Percentiles rank a stretch among this genome's conserved stretches.
These are phyloP conservation scores for Inga leiocalycina DNA, from an alignment of 306 rosid genomes.

Conservation along the genomic window DNA sequence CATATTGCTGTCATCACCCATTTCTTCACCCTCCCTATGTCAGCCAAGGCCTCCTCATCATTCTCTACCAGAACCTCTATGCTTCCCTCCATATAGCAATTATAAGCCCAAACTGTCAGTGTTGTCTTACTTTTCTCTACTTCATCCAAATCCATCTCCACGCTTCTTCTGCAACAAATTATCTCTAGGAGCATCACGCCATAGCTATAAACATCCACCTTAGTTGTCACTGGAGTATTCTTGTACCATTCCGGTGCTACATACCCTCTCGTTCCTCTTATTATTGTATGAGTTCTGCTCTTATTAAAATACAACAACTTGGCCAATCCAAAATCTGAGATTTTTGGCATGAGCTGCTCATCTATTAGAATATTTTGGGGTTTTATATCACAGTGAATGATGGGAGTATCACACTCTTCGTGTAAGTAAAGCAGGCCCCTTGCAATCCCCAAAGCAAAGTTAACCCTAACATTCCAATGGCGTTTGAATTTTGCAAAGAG, in stretches of 20 bases:
- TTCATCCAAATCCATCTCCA: conserved; percentile 9
- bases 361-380: conserved; percentile 51
- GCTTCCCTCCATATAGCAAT: conserved; percentile 41
- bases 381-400: conserved; percentile 55
- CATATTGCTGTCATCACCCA: conserved; percentile 51
- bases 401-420: conserved; percentile 48
- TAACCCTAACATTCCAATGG: conserved; percentile 35
- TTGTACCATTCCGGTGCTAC: conserved; percentile 62
- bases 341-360: conserved; percentile 34
- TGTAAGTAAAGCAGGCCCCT: conserved; percentile 51
- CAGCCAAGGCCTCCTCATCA: conserved; percentile 43
- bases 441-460: conserved; percentile 48
- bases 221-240: conserved; percentile 46
- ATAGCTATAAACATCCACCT: conserved; percentile 57
- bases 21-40: conserved; percentile 27
- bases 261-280: conserved; percentile 53
- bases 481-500: conserved; percentile 39
- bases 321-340: conserved; percentile 54
- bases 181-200: conserved; percentile 50
- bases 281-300: conserved; percentile 44
- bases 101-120: conserved; percentile 44
- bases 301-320: conserved; percentile 45
- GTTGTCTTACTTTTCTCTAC: conserved; percentile 33
- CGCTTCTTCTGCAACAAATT: conserved; percentile 44
- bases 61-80: conserved; percentile 36